Conservation (phyloP, 345 rosid genomes). For the Lepidium sativum region DNA sequence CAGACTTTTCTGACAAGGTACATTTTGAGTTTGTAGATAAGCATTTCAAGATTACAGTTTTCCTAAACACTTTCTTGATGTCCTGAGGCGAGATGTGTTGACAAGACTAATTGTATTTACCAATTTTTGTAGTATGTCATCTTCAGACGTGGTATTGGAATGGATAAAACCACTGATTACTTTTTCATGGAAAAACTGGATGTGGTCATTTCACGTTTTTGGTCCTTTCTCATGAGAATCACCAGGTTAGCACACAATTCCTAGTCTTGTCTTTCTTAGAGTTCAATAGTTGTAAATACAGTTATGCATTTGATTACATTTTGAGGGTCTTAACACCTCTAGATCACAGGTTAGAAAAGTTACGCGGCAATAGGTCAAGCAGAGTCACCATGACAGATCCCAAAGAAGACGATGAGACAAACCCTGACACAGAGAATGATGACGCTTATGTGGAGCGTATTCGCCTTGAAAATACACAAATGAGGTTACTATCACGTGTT, state of each 20-base stretch:
- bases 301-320: background rate
- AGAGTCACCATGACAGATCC: slow-evolving; percentile 41
- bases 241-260: slow-evolving; percentile 46
- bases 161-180: slow-evolving; percentile 69
- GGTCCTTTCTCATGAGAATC: slow-evolving; percentile 56
- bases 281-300: background rate
- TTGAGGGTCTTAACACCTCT: slow-evolving; percentile 9
- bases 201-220: slow-evolving; percentile 65
- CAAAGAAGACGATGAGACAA: slow-evolving; percentile 62
- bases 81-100: background rate
- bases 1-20: slow-evolving; percentile 87
- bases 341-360: slow-evolving; percentile 54
- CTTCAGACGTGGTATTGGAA: slow-evolving; percentile 89
- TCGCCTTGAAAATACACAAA: slow-evolving; percentile 71
- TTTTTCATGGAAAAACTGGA: slow-evolving; percentile 84
- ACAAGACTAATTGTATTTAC: background rate
- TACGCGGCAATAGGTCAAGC: slow-evolving; percentile 42
- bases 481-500: slow-evolving; percentile 40
- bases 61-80: background rate
- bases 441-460: slow-evolving; percentile 65
- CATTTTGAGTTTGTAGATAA: background rate
- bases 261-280: background rate
- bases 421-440: slow-evolving; percentile 38
- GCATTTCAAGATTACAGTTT: background rate
- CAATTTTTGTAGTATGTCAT: slow-evolving; percentile 51